Evolutionary conservation across 2,329 filamentous ascomycete species (phyloP).

Genomic region (Neoascochyta sp.): DNA sequence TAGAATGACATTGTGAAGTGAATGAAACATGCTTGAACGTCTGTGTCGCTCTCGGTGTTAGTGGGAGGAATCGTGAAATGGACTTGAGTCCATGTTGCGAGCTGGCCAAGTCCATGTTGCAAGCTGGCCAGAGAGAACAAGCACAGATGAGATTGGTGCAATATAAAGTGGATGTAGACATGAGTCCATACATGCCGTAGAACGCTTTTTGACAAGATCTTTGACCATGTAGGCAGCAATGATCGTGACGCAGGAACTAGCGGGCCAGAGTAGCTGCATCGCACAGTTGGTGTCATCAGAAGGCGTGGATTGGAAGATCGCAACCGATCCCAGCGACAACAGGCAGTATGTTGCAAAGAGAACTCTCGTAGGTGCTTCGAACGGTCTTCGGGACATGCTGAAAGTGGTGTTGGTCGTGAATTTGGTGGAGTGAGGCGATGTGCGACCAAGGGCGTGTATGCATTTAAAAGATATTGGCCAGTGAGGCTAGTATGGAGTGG

Average conservation of each 20-base stretch:
- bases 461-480: neutral
- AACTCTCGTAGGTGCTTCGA: neutral
- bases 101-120: conserved; percentile 2
- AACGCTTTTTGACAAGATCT: neutral
- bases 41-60: neutral
- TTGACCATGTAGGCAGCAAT: neutral
- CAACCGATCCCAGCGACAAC: neutral
- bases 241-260: neutral
- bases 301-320: neutral
- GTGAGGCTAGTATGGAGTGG: neutral
- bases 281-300: neutral
- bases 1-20: conserved; percentile 1
- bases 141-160: neutral
- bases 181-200: neutral
- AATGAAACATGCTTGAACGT: neutral
- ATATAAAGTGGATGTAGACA: neutral
- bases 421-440: neutral
- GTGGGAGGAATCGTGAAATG: neutral
- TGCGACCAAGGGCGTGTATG: neutral
- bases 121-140: too few relatives aligned
- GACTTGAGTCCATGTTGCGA: neutral
- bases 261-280: neutral
- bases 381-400: neutral
- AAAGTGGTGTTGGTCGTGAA: neutral
- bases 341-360: neutral